Conservation (phyloP, 2,329 filamentous ascomycete genomes). For the Gyromitra esculenta region DNA sequence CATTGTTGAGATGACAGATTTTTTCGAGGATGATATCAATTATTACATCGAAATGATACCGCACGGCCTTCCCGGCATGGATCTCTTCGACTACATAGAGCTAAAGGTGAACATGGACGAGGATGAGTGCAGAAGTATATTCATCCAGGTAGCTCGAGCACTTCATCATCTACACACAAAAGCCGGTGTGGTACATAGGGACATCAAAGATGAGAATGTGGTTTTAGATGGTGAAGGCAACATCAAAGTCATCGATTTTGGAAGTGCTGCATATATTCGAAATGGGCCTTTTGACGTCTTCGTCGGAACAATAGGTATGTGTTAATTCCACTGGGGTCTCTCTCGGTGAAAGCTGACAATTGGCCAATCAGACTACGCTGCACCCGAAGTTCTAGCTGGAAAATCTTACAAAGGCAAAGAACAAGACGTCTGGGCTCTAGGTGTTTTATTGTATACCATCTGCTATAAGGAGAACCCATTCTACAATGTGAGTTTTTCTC, state of each 20-base stretch:
- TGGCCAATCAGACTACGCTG: slow-evolving; percentile 80
- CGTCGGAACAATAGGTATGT: slow-evolving; percentile 93
- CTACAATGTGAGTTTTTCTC: slow-evolving; percentile 72
- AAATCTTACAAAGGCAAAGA: slow-evolving; percentile 93
- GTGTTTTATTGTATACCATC: slow-evolving; percentile 96
- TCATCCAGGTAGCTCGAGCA: slow-evolving; percentile 88
- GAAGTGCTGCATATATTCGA: slow-evolving; percentile 97
- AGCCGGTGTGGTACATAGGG: slow-evolving; percentile 90
- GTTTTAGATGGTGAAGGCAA: slow-evolving; percentile 93
- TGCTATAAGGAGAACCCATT: slow-evolving; percentile 99
- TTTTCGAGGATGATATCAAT: slow-evolving; percentile 83
- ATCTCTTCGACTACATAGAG: slow-evolving; percentile 98
- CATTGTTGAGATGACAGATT: slow-evolving; percentile 77
- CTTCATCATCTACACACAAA: slow-evolving; percentile 91
- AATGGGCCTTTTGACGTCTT: slow-evolving; percentile 98
- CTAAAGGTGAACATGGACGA: slow-evolving; percentile 96
- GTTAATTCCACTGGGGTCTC: slow-evolving; percentile 9
- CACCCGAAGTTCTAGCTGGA: slow-evolving; percentile 94
- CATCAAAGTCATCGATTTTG: slow-evolving; percentile 98
- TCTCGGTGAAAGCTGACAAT: slow-evolving; percentile 25
- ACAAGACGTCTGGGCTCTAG: slow-evolving; percentile 97
- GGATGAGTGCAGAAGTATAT: slow-evolving; percentile 90
- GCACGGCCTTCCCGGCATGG: slow-evolving; percentile 95
- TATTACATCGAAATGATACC: slow-evolving; percentile 99
- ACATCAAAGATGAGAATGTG: slow-evolving; percentile 99